phyloP scores from a whole-genome alignment of 768 basidiomycete genomes.

The Phylloporus arenicola region DNA sequence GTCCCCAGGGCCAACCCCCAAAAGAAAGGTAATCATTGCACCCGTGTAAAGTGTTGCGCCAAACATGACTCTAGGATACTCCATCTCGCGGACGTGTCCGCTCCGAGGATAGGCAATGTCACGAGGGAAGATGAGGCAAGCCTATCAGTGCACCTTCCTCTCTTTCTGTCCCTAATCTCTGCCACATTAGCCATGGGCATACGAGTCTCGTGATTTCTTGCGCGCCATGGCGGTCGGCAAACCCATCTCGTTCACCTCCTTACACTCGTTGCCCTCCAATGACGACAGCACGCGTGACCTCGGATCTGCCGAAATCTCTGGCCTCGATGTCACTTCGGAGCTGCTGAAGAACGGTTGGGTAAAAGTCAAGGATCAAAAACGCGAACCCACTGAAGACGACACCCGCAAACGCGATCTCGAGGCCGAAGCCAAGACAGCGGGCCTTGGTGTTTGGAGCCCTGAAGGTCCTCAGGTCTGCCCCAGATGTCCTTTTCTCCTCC shows the following conservation, averaged over 20 bases:
- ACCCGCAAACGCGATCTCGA: conserved; percentile 67
- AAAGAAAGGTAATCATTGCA: conserved; percentile 68
- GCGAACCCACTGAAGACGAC: conserved; percentile 79
- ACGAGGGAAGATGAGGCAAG: conserved; percentile 84
- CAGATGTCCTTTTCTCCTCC: background rate
- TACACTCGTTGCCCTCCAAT: conserved; percentile 71
- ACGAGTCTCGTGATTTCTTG: conserved; percentile 89
- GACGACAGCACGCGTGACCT: conserved; percentile 78
- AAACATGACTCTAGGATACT: conserved; percentile 53
- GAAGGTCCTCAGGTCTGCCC: conserved; percentile 61
- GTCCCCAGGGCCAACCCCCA: conserved; percentile 78
- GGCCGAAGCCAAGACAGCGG: conserved; percentile 65
- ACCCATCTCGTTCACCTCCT: conserved; percentile 77
- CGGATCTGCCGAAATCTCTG: conserved; percentile 67
- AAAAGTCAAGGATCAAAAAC: conserved; percentile 82
- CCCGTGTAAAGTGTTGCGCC: background rate
- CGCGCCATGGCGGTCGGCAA: conserved; percentile 85
- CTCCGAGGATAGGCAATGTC: conserved; percentile 80
- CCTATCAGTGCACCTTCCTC: background rate
- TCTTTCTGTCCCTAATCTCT: conserved; percentile 2
- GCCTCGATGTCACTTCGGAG: conserved; percentile 67
- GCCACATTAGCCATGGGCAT: conserved; percentile 70
- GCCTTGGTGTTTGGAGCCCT: conserved; percentile 83
- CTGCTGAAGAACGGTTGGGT: conserved; percentile 90
- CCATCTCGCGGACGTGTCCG: conserved; percentile 81